Evolutionary conservation across 257 asterid species (phyloP), one percentile per base, ranked within the genome.

Genomic region (Solanum piurae): DNA sequence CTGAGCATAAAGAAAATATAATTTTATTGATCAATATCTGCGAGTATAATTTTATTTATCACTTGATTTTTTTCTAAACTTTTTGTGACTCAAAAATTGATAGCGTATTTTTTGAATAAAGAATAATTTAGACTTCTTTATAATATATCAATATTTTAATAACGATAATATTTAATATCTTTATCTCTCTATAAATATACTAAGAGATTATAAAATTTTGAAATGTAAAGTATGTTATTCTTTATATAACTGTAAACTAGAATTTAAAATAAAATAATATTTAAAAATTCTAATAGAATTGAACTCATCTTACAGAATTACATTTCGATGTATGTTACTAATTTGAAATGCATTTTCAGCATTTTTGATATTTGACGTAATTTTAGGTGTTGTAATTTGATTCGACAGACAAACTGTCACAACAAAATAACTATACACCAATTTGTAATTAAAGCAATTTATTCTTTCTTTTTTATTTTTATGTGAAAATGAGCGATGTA

Each of bases 111-210:
- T 0, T 62, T 0, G 1, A 62, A 62, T 60, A 21, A 21, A 8
- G 11, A 0, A 23, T 9, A 4, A 23, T 21, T 60, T 60, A 21
- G 6, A 60, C 1, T 8, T 60, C 0, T 23, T 8, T 3, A 9
- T 23, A 14, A 5, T 49, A 49, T 13, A 2, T 49, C 1, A 8
- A 60, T 58, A 21, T 9, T 60, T 60, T 8, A 60, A 23, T 60
- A 60, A 60, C 0, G 1, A 23, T 0, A 60, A 9, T 60, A 60
- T 60, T 60, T 23, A 4, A 44, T 44, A 42, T 42, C 5, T 37
- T 42, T 42, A 42, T 55, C 9, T 55, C 23, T 55, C 7, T 55
- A 55, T 2, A 55, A 55, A 18, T 55, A 18, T 18, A 18, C 9
- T 7, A 55, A 7, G 0, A 55, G 9, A 6, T 6, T 18, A 18